Percentiles rank a stretch among this genome's conserved stretches.
These are phyloP conservation scores for Pyrenopolyporus hunteri DNA, from an alignment of 495 filamentous ascomycete genomes.

Conservation along the genomic window DNA sequence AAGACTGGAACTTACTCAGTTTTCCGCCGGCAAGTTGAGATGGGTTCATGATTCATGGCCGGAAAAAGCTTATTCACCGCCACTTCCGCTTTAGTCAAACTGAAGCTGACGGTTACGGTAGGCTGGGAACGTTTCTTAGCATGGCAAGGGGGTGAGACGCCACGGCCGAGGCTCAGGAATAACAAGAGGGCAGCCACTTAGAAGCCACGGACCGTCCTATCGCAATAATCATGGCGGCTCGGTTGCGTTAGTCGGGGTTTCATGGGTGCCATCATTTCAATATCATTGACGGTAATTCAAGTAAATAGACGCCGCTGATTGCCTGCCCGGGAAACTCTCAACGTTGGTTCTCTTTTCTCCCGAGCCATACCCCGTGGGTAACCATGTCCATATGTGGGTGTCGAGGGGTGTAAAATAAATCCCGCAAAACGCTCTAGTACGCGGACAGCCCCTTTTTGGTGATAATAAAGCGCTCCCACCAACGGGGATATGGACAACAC, in stretches of 20 bases:
- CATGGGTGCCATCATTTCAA: constrained; percentile 31
- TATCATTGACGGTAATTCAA: constrained; percentile 17
- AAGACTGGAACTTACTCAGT: too few species aligned
- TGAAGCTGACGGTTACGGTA: constrained; percentile 25
- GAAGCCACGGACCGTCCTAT: constrained; percentile 8
- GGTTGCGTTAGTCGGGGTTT: constrained; percentile 15
- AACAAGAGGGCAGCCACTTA: constrained; percentile 14
- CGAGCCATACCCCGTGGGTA: constrained; percentile 37
- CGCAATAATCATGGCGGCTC: constrained; percentile 7
- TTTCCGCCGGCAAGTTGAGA: not conserved
- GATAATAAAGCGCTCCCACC: constrained; percentile 2
- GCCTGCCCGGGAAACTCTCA: constrained; percentile 15
- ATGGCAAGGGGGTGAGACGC: constrained; percentile 18
- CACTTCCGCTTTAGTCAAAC: constrained; percentile 25
- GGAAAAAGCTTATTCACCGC: constrained; percentile 40
- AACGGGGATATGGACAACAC: constrained; percentile 16
- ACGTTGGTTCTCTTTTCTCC: constrained; percentile 24
- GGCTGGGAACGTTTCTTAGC: constrained; percentile 18
- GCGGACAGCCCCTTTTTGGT: constrained; percentile 15
- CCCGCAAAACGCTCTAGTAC: constrained; percentile 27
- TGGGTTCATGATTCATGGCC: constrained; percentile 7
- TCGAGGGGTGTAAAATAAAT: constrained; percentile 30
- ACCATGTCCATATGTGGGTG: constrained; percentile 32
- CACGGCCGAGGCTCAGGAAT: constrained; percentile 7
- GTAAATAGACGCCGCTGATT: constrained; percentile 18